Evolutionary conservation across 78 protist species (phyloP).

Genomic region (Chrysochromulina parva): DNA sequence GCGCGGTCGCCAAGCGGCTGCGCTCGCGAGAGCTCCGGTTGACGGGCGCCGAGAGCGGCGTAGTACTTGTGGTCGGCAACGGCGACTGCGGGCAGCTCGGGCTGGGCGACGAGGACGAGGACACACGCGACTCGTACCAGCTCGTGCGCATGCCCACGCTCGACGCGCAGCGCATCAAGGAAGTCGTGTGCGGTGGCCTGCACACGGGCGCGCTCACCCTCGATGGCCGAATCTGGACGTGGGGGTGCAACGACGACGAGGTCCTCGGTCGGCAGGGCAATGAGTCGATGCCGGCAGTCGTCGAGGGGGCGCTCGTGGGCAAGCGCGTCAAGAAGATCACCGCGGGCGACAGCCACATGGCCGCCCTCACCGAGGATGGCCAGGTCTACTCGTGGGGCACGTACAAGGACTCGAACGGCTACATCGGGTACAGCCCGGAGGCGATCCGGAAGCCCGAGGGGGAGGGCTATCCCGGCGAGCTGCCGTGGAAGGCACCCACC

Average conservation of each 20-base stretch:
- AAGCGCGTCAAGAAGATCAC: not conserved
- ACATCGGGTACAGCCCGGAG: constrained; percentile 18
- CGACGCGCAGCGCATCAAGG: not conserved
- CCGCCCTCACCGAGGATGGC: constrained; percentile 32
- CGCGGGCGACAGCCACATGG: constrained; percentile 42
- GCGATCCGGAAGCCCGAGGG: no score
- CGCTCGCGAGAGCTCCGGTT: not conserved
- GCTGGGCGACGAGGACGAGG: not conserved
- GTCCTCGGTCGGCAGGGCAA: constrained; percentile 43
- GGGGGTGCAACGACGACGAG: constrained; percentile 58
- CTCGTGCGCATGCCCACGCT: not conserved
- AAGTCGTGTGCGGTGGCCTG: constrained; percentile 46
- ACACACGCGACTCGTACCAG: not conserved
- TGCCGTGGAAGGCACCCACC: not conserved
- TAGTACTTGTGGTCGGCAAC: not conserved
- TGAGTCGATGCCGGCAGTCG: not conserved
- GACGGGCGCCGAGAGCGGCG: not conserved
- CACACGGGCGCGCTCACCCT: constrained; percentile 36
- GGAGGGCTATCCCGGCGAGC: not conserved
- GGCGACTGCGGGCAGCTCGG: constrained; percentile 21
- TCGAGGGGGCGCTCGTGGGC: constrained; percentile 11
- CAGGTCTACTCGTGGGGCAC: constrained; percentile 41
- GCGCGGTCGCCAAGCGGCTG: not conserved
- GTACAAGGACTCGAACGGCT: constrained; percentile 44
- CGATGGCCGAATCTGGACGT: constrained; percentile 43